Evolutionary conservation across 768 basidiomycete species (phyloP), one percentile per base, ranked within the genome.

Genomic region (Psilocybe tampanensis): DNA sequence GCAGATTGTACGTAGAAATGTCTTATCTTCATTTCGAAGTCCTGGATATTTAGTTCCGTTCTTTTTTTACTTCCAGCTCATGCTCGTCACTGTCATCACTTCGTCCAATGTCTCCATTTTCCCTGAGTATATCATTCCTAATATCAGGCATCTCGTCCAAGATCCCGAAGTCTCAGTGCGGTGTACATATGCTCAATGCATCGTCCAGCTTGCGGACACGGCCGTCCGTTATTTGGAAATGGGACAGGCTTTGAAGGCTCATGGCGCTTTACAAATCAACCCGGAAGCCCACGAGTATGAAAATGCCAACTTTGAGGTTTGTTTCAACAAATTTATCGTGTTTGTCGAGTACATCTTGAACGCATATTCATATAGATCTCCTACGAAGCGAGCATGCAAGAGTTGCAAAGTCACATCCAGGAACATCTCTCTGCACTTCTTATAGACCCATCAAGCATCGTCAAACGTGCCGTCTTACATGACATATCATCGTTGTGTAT

Each of bases 91-190:
- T 1, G 86, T 87, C 8, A 91, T 93, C 80, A 96, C 74, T 76
- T 95, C 88, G 77, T 95, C 77, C 22, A 94, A 75, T 61, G 78
- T 77, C 7, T 76, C 92, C 8, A 91, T 98, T 22, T 90, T 98
- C 66, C 92, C 95, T 0, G 95, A 98, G 71, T 99, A 98, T 69
- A 90, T 98, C 62, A 85, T 98, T 24, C 95, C 95, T 1, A 92
- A 97, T 66, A 84, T 94, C 64, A 83, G 85, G 33, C 86, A 93
- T 59, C 80, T 99, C 7, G 83, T 90, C 0, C 82, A 85, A 48
- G 97, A 98, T 67, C 77, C 87, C 1, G 95, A 98, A 62, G 81
- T 94, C 0, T 88, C 87, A n/a, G 97, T 72, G 72, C 85, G 72
- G 76, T 90, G 72, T 81, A 86, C 77, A 26, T 88, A 90, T 66